Percentiles rank a stretch among this genome's conserved stretches.
Evolutionary conservation across 805 yeast genomes (phyloP).

Genomic region (Candida ficus): DNA sequence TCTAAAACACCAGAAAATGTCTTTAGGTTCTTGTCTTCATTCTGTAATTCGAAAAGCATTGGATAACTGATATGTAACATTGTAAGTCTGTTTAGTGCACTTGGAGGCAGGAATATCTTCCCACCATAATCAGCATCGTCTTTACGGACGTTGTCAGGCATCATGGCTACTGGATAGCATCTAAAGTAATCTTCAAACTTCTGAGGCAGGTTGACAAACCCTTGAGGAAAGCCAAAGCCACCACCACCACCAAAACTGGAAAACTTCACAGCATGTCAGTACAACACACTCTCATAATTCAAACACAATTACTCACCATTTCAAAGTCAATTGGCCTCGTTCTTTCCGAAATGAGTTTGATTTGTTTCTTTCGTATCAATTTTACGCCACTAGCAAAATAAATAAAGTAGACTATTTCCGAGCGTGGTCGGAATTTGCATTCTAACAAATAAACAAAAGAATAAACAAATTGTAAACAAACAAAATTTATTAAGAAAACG

Average conservation of each 20-base stretch:
- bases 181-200: slow-evolving; percentile 83
- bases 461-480: not conserved
- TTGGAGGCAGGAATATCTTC: slow-evolving; percentile 89
- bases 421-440: not conserved
- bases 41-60: slow-evolving; percentile 80
- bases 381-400: not conserved
- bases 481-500: too few species aligned
- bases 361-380: not conserved
- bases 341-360: too few species aligned
- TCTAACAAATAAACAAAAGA: not conserved
- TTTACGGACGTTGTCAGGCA: slow-evolving; percentile 63
- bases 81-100: slow-evolving; percentile 82
- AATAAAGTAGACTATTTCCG: not conserved
- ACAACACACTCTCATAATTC: too few species aligned
- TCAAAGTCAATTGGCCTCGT: not conserved
- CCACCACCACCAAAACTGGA: slow-evolving; percentile 31
- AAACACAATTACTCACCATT: slow-evolving; percentile 3
- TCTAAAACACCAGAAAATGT: slow-evolving; percentile 96
- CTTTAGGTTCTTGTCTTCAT: slow-evolving; percentile 51
- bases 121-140: slow-evolving; percentile 91
- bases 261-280: slow-evolving; percentile 24
- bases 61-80: slow-evolving; percentile 93
- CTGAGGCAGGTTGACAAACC: slow-evolving; percentile 31
- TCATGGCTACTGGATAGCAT: slow-evolving; percentile 87
- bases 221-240: slow-evolving; percentile 15